Base-by-base conservation (phyloP, 2,329 filamentous ascomycete genomes). In the Xylaria digitata region DNA sequence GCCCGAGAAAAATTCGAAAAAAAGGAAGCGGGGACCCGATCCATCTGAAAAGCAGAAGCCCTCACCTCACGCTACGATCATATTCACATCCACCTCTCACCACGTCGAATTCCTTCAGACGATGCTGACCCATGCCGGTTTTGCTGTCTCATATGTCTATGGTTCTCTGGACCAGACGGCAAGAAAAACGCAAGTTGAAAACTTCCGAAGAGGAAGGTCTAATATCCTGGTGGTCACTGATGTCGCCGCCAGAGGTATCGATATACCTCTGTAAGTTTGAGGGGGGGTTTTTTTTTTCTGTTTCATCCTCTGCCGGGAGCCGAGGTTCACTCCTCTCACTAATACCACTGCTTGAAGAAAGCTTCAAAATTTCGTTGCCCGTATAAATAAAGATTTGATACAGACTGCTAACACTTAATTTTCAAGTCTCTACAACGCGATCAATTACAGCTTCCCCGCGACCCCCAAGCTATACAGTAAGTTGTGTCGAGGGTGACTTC, bases 401-500 rank as follows among this genome's bases (percentile, higher is more conserved):
- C 4, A 11, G 17, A 23, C 32, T 49, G 30, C 66, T 68, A n/a
- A 68, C 46, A 19, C n/a, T 40, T 9, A 6, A 23, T 50, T 87
- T 97, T 23, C 8, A 37, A 68, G 67, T 53, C 85, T 99, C 42
- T 94, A 93, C 63, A 98, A 99, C 77, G 96, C 99, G 66, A 95
- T 99, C 83, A 98, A 99, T 83, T 99, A 97, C 80, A 95, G 98
- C 76, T 99, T 99, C 71, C 95, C 96, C 2, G 92, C 95, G 1
- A 96, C 98, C 75, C 93, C 96, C 21, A 99, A 99, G 81, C 90
- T 99, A 48, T 99, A 96, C 75, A 40, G 67, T 69, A 69, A 54
- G 67, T 69, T 8, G 15, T 23, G 21, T 43, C 32, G n/a, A 15
- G 13, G 1, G 34, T 17, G 1, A 13, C 40, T 26, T 4, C 46